Base-by-base conservation (phyloP, 2,329 filamentous ascomycete species). In the Plectosphaerella cucumerina region DNA sequence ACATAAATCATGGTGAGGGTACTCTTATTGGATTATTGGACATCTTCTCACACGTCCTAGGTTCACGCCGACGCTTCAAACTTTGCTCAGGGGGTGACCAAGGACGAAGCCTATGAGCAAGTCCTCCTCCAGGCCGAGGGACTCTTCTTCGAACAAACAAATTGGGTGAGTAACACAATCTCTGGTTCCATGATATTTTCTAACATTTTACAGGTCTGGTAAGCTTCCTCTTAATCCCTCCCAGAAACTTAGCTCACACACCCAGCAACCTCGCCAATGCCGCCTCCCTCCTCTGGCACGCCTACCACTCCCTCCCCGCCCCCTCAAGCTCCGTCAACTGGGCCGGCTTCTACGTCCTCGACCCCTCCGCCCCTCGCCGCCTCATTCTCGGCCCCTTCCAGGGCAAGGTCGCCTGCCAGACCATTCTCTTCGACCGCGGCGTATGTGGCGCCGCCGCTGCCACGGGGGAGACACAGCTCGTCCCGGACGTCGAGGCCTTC, bases 371-470 rank as follows among this genome's bases (percentile, higher is more conserved):
- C 6, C 63, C 67, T 9, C 59, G 59, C 3, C 81, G 83, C 60
- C 78, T 93, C 44, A 86, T 92, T 57, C 81, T 93, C 1, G 89
- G 87, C 0, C 89, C 89, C 1, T 93, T 93, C 67, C 86, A 90
- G 58, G 89, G 89, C 56, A 88, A 90, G 62, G 82, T 86, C 3
- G 89, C 89, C 9, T 94, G 89, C 63, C 89, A 94, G 66, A 85
- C 78, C 15, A 93, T 94, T 60, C 70, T 74, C 6, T 88, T 91
- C 55, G 83, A 85, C 9, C 77, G 80, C 41, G 89, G 89, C 26
- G 89, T 94, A 5, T 93, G 89, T 65, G 89, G 89, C 3, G 71
- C 81, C 6, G 87, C 88, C 0, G 89, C 87, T 1, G 63, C 76
- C 21, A 77, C 72, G 4, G 68, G 69, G 43, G 63, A 70, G 53